Evolutionary conservation across 2,329 filamentous ascomycete species (phyloP).

Genomic region (Podosphaera xanthii): DNA sequence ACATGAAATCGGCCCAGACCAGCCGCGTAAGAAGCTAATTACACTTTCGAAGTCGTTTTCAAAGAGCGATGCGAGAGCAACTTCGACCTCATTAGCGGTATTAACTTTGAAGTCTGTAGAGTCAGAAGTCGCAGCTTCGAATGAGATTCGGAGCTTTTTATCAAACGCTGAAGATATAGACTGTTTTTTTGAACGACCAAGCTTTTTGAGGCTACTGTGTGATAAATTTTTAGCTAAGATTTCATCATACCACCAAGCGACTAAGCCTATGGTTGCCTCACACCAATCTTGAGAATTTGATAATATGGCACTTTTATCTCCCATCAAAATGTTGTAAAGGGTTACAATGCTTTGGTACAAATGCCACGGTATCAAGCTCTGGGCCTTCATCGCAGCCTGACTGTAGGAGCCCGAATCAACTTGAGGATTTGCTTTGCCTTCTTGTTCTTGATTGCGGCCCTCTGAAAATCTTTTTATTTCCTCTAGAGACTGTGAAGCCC

Average conservation of each 20-base stretch:
- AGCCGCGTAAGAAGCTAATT: constrained; percentile 48
- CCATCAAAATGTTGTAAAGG: constrained; percentile 61
- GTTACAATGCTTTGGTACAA: constrained; percentile 68
- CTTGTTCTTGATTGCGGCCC: constrained; percentile 31
- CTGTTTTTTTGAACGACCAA: constrained; percentile 18
- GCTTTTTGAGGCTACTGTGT: constrained; percentile 10
- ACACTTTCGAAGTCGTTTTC: constrained; percentile 63
- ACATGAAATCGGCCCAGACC: constrained; percentile 60
- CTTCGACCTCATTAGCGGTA: constrained; percentile 50
- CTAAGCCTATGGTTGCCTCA: constrained; percentile 62
- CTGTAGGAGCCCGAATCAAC: constrained; percentile 35
- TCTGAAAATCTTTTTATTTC: constrained; percentile 61
- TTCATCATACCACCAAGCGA: constrained; percentile 84
- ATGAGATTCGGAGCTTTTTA: constrained; percentile 46
- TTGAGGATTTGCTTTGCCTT: constrained; percentile 16
- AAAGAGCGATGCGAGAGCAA: constrained; percentile 60
- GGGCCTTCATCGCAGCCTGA: constrained; percentile 47
- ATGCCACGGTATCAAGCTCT: constrained; percentile 71
- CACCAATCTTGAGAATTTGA: constrained; percentile 72
- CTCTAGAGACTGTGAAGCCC: constrained; percentile 43
- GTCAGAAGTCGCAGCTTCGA: constrained; percentile 40
- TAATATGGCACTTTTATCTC: constrained; percentile 52
- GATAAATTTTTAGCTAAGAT: constrained; percentile 24
- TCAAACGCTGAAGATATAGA: constrained; percentile 41
- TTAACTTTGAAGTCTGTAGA: constrained; percentile 57